phyloP scores from a whole-genome alignment of 73 alveolate species.

The Paramecium biaurelia region DNA sequence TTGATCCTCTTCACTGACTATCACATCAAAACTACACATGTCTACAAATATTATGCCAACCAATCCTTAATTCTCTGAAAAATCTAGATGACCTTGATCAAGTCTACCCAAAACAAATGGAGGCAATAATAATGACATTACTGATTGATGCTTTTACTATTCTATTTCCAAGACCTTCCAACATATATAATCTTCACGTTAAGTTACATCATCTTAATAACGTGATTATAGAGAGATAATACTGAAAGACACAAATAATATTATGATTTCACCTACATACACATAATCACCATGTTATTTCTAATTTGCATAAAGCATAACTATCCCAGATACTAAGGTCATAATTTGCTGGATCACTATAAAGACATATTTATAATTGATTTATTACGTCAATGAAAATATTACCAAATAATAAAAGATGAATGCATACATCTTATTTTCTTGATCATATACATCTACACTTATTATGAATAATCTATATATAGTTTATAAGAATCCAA shows the following conservation, averaged over 20 bases:
- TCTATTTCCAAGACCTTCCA: neutral
- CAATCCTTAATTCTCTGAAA: conserved; percentile 82
- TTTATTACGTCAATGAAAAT: neutral
- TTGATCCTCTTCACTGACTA: conserved; percentile 69
- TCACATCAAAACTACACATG: conserved; percentile 73
- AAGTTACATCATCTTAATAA: conserved; percentile 29
- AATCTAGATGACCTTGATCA: conserved; percentile 70
- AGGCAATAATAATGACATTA: conserved; percentile 27
- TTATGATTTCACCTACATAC: neutral
- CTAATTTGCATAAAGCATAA: neutral
- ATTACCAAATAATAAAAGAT: neutral
- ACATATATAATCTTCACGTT: conserved; percentile 35
- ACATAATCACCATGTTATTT: neutral
- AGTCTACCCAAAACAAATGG: conserved; percentile 59
- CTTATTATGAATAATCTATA: neutral
- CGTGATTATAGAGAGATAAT: neutral
- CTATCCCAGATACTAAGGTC: neutral
- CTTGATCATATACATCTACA: neutral
- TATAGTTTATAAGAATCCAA: conserved; percentile 1
- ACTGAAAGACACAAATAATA: neutral
- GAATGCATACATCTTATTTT: neutral
- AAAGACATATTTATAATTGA: neutral
- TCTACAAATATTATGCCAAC: conserved; percentile 79
- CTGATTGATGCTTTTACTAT: neutral
- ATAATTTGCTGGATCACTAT: neutral